Evolutionary conservation across 2,329 filamentous ascomycete genomes (phyloP).

Genomic region (Fusarium tanahbumbuense): DNA sequence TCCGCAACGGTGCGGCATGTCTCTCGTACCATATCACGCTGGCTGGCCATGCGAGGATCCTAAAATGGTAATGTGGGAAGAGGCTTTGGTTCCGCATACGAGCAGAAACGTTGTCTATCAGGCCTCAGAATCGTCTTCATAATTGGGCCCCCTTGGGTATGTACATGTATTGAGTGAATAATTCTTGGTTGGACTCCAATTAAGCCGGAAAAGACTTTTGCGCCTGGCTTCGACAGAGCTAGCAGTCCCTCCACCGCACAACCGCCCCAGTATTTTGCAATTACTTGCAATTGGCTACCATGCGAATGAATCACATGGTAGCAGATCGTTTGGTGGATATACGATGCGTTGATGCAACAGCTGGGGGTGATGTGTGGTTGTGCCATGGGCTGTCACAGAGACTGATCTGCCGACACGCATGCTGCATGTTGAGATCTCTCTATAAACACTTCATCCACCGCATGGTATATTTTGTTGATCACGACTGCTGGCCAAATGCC

Average conservation of each 20-base stretch:
- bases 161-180: neutral
- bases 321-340: slow-evolving; percentile 24
- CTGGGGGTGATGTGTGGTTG: slow-evolving; percentile 9
- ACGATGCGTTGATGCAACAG: slow-evolving; percentile 7
- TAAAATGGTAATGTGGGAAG: slow-evolving; percentile 38
- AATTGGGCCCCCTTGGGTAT: neutral
- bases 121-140: slow-evolving; percentile 19
- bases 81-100: slow-evolving; percentile 33
- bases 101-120: slow-evolving; percentile 23
- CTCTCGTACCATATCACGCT: slow-evolving; percentile 40
- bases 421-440: slow-evolving; percentile 13
- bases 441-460: neutral
- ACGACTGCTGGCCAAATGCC: neutral
- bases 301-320: slow-evolving; percentile 43
- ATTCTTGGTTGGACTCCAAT: neutral
- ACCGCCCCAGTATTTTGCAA: slow-evolving; percentile 24
- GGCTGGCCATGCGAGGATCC: slow-evolving; percentile 41
- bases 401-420: neutral
- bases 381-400: slow-evolving; percentile 6
- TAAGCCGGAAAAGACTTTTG: slow-evolving; percentile 7
- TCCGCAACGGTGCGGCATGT: slow-evolving; percentile 1
- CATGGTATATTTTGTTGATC: neutral
- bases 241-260: slow-evolving; percentile 13
- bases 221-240: neutral
- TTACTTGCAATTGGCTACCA: slow-evolving; percentile 43